Conservation (phyloP, 805 yeast species). For the Wickerhamiella musiphila region DNA sequence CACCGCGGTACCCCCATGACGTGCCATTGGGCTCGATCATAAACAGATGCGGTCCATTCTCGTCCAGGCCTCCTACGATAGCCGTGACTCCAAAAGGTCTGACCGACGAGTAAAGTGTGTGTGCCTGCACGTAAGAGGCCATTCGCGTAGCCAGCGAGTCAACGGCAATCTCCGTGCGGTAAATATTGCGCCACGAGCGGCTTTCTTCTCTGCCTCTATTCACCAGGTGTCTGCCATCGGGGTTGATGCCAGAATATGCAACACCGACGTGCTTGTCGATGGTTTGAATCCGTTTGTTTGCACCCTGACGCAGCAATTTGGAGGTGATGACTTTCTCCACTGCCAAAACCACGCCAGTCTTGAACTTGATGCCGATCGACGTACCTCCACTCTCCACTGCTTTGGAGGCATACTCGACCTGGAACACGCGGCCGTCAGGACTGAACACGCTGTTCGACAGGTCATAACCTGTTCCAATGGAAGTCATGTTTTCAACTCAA, state of each 20-base stretch:
- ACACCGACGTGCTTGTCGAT: slow-evolving; percentile 89
- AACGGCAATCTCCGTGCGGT: slow-evolving; percentile 60
- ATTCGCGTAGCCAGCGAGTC: slow-evolving; percentile 73
- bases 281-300: slow-evolving; percentile 80
- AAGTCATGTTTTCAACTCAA: slow-evolving; percentile 51
- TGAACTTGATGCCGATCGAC: slow-evolving; percentile 77
- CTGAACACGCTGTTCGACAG: slow-evolving; percentile 90
- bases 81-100: slow-evolving; percentile 94
- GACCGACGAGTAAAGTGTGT: slow-evolving; percentile 89
- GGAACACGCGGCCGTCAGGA: slow-evolving; percentile 52
- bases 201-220: slow-evolving; percentile 88
- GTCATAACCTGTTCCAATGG: slow-evolving; percentile 98
- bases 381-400: slow-evolving; percentile 98
- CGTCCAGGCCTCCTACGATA: slow-evolving; percentile 86
- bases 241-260: slow-evolving; percentile 84
- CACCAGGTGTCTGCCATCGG: slow-evolving; percentile 92
- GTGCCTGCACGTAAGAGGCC: slow-evolving; percentile 85
- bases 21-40: slow-evolving; percentile 97
- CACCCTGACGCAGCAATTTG: slow-evolving; percentile 73
- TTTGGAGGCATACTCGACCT: slow-evolving; percentile 92
- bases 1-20: slow-evolving; percentile 94
- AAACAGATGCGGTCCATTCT: slow-evolving; percentile 68
- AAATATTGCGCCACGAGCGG: slow-evolving; percentile 53
- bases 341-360: slow-evolving; percentile 91
- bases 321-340: slow-evolving; percentile 86